Evolutionary conservation across 768 basidiomycete species (phyloP), one percentile per base, ranked within the genome.

Genomic region (Hortiboletus flavorubellus): DNA sequence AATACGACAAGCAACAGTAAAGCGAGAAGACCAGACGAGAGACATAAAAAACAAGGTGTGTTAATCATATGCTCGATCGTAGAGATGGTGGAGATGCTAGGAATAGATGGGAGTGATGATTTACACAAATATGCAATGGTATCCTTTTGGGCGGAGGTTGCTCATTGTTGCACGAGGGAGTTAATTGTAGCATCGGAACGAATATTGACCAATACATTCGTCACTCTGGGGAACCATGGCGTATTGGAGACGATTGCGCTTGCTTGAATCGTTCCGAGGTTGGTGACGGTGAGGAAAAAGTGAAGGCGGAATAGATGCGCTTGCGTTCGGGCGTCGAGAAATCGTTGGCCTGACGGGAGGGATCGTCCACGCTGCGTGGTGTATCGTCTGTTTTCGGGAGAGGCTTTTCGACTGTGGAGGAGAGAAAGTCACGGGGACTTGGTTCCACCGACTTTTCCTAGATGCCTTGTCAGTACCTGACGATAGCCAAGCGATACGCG

Each of bases 271-370:
- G 83, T 54, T 80, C 73, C 49, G 80, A 78, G 1, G 81, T 75
- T 10, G 81, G 83, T 2, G 86, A 86, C 8, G 89, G 89, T 1
- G 87, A 85, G 15, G 84, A 80, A 73, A 91, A 91, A 4, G 89
- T 91, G 67, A 91, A 91, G 5, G 87, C 78, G 21, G 86, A 77
- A 67, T 87, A 89, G 56, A 85, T 84, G 56, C 76, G 79, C 64
- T 84, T 83, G 63, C 87, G 83, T 64, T 91, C 86, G 5, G 89
- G 88, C 5, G 89, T 89, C 16, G 85, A 82, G 59, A 89, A 84
- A n/a, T 74, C 68, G 26, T 81, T 84, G 60, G 84, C 78, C 60
- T 87, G 86, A 18, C 84, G 83, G 6, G 87, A 87, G 16, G 81
- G 78, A 59, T 85, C 84, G 9, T 75, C 67, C 43, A 56, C 49